A percentile compares a stretch with the other conserved stretches of the same genome.
phyloP scores from a whole-genome alignment of 2,329 filamentous ascomycete genomes.

The Byssothecium circinans region DNA sequence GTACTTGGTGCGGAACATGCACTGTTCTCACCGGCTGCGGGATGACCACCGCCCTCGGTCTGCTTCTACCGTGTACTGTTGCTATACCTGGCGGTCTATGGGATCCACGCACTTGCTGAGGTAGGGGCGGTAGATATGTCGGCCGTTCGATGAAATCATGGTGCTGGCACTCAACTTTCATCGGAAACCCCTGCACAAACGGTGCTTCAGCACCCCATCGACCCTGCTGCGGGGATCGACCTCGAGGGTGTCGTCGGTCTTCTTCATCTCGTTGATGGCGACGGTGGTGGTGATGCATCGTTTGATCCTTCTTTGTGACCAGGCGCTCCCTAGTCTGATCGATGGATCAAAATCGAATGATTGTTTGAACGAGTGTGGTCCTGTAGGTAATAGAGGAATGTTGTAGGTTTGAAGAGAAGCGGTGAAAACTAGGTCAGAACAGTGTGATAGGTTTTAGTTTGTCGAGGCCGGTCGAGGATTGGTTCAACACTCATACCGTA shows the following conservation, averaged over 20 bases:
- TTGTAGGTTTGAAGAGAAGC: background rate
- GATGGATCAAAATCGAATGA: background rate
- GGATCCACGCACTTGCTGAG: background rate
- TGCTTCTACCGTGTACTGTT: background rate
- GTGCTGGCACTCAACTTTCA: background rate
- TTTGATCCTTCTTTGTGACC: background rate
- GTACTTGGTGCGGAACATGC: background rate
- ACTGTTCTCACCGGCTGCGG: background rate
- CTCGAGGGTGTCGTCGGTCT: background rate
- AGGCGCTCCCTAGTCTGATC: background rate
- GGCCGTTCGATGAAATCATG: background rate
- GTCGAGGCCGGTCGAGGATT: background rate
- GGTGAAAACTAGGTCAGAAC: background rate
- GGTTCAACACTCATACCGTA: background rate
- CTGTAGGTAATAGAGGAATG: background rate
- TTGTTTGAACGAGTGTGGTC: background rate
- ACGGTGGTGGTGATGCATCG: background rate
- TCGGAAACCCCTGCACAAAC: slow-evolving; percentile 1
- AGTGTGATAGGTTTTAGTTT: background rate
- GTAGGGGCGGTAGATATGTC: background rate
- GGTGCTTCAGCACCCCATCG: background rate
- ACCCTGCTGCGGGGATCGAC: background rate
- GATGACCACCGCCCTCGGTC: background rate
- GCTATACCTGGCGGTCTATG: background rate
- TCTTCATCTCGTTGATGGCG: background rate